Evolutionary conservation across 2,329 filamentous ascomycete genomes (phyloP), one percentile per base, ranked within the genome.

Genomic region (Fusarium gaditjirri): DNA sequence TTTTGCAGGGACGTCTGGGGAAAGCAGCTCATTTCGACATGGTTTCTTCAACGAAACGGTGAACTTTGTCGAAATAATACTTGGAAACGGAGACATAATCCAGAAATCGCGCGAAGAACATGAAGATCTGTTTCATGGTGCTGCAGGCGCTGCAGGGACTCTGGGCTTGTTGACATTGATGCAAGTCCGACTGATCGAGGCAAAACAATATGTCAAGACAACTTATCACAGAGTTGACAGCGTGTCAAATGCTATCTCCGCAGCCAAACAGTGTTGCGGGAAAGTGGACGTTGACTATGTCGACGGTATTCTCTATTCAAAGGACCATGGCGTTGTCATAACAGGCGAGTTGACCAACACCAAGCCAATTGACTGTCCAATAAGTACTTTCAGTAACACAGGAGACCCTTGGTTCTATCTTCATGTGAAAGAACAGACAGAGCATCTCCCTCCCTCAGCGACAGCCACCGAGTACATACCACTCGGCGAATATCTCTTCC

Each of bases 21-120:
- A 93, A 77, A 92, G 89, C 77, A 89, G 86, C 66, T 91, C 88
- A 0, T 93, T 92, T 78, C 86, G 85, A 17, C 85, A 91, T 75
- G 91, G 91, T 0, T 88, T 91, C 68, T 93, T 93, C 76, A 90
- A 93, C 58, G 80, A 86, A 17, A 92, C 87, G 0, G 83, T 93
- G 29, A 87, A 86, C 54, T 86, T 83, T 66, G 86, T 92, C 19
- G 90, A 93, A 77, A 88, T 93, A 52, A 85, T 93, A 3, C 80
- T 91, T 12, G 87, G 86, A 0, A 87, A 89, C 71, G 90, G 90
- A 4, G 83, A 87, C 3, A 75, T 90, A 8, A 79, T 88, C 0
- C 84, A 73, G 35, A 85, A 87, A 0, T 89, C 85, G 0, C 75
- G 78, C 4, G 78, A 80, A 0, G 81, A 87, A 39, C 85, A 84